These are phyloP conservation scores for Solanum bulbocastanum DNA, from an alignment of 257 asterid genomes.

Conservation along the genomic window DNA sequence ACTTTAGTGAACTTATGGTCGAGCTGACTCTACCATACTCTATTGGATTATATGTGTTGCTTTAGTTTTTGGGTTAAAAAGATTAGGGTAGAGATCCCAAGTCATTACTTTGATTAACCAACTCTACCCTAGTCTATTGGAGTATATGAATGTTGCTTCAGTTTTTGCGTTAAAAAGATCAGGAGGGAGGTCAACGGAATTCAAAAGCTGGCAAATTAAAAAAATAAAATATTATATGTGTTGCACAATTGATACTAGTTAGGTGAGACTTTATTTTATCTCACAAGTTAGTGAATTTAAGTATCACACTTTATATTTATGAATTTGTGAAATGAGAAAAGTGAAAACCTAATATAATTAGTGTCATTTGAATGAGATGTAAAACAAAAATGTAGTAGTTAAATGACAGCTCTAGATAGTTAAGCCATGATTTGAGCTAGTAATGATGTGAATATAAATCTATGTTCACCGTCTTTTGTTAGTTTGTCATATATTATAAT, in stretches of 20 bases:
- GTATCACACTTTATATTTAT: not conserved
- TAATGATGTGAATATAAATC: not conserved
- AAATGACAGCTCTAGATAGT: not conserved
- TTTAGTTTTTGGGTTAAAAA: too few relatives aligned
- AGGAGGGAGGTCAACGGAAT: not conserved
- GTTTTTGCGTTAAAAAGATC: not conserved
- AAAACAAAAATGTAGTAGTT: not conserved
- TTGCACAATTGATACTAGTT: not conserved
- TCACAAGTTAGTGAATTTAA: not conserved
- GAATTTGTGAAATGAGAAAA: not conserved
- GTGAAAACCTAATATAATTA: not conserved
- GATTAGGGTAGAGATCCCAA: too few relatives aligned
- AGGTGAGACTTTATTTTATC: not conserved
- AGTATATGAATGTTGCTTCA: not conserved
- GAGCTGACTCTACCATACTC: too few relatives aligned
- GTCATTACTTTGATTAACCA: too few relatives aligned
- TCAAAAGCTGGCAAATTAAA: not conserved
- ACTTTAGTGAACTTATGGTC: too few relatives aligned
- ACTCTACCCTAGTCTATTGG: not conserved
- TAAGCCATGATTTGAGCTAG: not conserved
- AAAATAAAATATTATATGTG: too few relatives aligned
- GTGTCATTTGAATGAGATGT: not conserved
- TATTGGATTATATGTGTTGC: too few relatives aligned
- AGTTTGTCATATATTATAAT: not conserved
- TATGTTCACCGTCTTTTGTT: not conserved